phyloP scores from a whole-genome alignment of 352 stramenopile species.

The Globisporangium irregulare region DNA sequence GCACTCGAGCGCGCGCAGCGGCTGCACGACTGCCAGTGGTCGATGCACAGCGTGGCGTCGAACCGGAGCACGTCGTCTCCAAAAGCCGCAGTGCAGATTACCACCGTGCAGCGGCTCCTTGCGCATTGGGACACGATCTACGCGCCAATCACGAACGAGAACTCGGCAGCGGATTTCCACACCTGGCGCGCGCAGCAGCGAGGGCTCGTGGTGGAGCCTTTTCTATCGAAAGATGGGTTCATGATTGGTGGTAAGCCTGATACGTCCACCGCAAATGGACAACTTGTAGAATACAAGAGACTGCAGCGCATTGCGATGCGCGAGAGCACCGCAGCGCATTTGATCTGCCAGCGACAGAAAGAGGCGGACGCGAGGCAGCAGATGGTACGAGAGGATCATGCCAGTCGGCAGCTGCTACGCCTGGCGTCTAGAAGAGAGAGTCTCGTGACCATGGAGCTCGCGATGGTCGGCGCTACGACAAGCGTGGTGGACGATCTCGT shows the following conservation, averaged over 20 bases:
- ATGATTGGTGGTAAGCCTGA: constrained; percentile 47
- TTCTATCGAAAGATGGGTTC: constrained; percentile 47
- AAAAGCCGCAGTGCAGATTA: constrained; percentile 42
- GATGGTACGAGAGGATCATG: constrained; percentile 33
- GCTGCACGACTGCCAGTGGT: constrained; percentile 61
- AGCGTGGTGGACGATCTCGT: constrained; percentile 10
- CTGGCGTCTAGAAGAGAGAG: constrained; percentile 1
- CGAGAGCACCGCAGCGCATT: constrained; percentile 34
- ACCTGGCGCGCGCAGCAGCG: constrained; percentile 49
- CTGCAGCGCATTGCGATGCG: constrained; percentile 43
- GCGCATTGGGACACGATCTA: constrained; percentile 67
- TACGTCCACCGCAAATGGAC: constrained; percentile 15
- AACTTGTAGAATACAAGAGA: constrained; percentile 29
- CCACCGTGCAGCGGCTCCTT: constrained; percentile 41
- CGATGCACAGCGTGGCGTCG: constrained; percentile 25
- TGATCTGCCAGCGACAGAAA: constrained; percentile 27
- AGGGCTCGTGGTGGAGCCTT: constrained; percentile 44
- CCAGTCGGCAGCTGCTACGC: constrained; percentile 5
- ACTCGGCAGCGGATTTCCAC: constrained; percentile 31
- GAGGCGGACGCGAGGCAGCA: constrained; percentile 16
- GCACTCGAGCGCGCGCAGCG: constrained; percentile 64
- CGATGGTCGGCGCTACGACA: constrained; percentile 15
- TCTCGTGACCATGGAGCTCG: constrained; percentile 13
- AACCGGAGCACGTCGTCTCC: constrained; percentile 49
- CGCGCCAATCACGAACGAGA: constrained; percentile 48